These are phyloP conservation scores for Xerocomellus intermedius DNA, from an alignment of 768 basidiomycete species.

Conservation along the genomic window DNA sequence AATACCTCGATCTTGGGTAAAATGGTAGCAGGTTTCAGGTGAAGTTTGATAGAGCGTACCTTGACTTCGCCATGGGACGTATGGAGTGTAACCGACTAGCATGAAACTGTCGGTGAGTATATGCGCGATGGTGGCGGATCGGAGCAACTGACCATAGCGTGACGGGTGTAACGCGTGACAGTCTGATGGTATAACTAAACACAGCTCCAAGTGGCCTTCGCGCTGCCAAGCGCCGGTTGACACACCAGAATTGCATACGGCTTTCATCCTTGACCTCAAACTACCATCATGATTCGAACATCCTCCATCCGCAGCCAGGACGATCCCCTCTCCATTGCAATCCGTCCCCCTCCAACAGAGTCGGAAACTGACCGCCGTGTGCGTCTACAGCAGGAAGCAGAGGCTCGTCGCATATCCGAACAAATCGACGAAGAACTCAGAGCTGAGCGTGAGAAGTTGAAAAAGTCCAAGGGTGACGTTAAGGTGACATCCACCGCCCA, in stretches of 20 bases:
- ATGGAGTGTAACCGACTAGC: slow-evolving; percentile 89
- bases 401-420: slow-evolving; percentile 75
- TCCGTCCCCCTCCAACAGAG: slow-evolving; percentile 65
- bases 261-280: slow-evolving; percentile 28
- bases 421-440: slow-evolving; percentile 80
- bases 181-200: neutral
- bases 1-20: slow-evolving; percentile 83
- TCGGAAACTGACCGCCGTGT: slow-evolving; percentile 59
- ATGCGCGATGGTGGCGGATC: slow-evolving; percentile 25
- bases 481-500: slow-evolving; percentile 44
- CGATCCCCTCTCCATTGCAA: slow-evolving; percentile 68
- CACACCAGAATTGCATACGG: neutral
- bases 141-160: slow-evolving; percentile 29
- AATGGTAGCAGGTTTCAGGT: neutral
- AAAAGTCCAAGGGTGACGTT: slow-evolving; percentile 69
- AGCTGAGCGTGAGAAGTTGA: slow-evolving; percentile 62
- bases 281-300: slow-evolving; percentile 56
- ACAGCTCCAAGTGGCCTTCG: too few relatives aligned
- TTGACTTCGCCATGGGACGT: slow-evolving; percentile 95
- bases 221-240: too few relatives aligned
- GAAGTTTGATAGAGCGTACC: slow-evolving; percentile 42
- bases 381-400: slow-evolving; percentile 65
- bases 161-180: slow-evolving; percentile 29
- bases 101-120: slow-evolving; percentile 6
- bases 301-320: slow-evolving; percentile 73